phyloP scores from a whole-genome alignment of 2,329 filamentous ascomycete genomes.

The Epicoccum sorghinum region DNA sequence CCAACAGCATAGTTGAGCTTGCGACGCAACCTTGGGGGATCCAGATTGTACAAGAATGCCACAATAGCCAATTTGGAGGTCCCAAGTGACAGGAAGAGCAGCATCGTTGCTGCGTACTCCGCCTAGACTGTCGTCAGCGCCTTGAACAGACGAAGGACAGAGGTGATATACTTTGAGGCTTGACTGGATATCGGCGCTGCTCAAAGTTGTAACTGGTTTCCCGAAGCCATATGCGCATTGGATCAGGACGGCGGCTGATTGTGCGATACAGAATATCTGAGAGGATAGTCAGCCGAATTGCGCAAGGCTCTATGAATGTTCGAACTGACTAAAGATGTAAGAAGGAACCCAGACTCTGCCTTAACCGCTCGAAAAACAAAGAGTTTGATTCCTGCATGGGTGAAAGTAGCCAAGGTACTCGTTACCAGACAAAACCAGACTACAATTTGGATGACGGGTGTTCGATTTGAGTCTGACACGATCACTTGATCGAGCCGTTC shows the following conservation, averaged over 20 bases:
- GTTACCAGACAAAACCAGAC: constrained; percentile 28
- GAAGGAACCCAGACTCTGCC: constrained; percentile 22
- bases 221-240: constrained; percentile 29
- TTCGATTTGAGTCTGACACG: constrained; percentile 25
- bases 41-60: constrained; percentile 31
- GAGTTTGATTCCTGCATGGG: constrained; percentile 29
- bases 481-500: constrained; percentile 21
- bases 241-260: constrained; percentile 25
- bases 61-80: constrained; percentile 37
- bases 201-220: constrained; percentile 23
- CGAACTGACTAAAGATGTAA: constrained; percentile 21
- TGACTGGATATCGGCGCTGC: constrained; percentile 15
- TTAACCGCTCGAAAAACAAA: constrained; percentile 24
- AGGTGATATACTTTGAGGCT: constrained; percentile 15
- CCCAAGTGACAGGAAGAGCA: constrained; percentile 32
- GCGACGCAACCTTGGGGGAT: constrained; percentile 22
- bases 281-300: neutral
- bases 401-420: constrained; percentile 26
- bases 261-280: constrained; percentile 26
- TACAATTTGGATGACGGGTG: constrained; percentile 33
- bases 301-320: too few species aligned
- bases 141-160: too few species aligned
- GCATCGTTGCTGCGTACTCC: constrained; percentile 33
- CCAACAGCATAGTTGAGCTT: constrained; percentile 23
- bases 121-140: constrained; percentile 15